These are phyloP conservation scores for Gossypium raimondii DNA, from an alignment of 345 rosid genomes.

Conservation along the genomic window DNA sequence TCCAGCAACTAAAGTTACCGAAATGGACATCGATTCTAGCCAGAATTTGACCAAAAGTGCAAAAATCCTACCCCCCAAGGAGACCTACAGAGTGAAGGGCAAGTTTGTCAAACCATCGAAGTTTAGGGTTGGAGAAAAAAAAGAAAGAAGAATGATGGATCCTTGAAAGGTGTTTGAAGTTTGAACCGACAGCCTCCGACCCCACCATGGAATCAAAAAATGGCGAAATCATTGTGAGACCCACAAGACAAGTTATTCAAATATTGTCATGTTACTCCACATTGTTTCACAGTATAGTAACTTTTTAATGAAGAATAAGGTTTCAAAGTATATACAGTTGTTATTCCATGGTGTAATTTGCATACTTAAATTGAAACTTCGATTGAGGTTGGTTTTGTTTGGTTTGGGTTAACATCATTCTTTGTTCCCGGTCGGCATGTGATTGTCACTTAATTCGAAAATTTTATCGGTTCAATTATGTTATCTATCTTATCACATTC, in stretches of 20 bases:
- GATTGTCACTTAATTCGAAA: no score
- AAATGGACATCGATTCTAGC: conserved; percentile 16
- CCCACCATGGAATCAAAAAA: conserved; percentile 26
- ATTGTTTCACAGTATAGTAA: neutral
- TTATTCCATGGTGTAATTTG: neutral
- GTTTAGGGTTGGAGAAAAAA: no score
- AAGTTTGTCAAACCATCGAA: neutral
- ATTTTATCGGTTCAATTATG: no score
- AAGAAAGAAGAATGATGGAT: neutral
- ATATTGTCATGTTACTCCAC: neutral
- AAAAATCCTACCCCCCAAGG: neutral
- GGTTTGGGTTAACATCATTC: conserved; percentile 21
- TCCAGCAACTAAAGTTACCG: neutral
- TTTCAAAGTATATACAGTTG: neutral
- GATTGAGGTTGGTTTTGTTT: conserved; percentile 1
- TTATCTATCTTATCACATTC: no score
- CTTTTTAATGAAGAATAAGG: neutral
- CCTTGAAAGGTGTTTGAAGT: neutral
- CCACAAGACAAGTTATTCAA: conserved; percentile 22
- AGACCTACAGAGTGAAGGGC: neutral
- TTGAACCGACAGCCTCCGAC: neutral
- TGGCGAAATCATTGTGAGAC: conserved; percentile 16
- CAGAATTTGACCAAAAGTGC: neutral
- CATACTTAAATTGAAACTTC: neutral
- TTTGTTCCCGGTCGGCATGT: neutral